Conservation (phyloP, 2,329 filamentous ascomycete species). For the Cordyceps pruinosa region DNA sequence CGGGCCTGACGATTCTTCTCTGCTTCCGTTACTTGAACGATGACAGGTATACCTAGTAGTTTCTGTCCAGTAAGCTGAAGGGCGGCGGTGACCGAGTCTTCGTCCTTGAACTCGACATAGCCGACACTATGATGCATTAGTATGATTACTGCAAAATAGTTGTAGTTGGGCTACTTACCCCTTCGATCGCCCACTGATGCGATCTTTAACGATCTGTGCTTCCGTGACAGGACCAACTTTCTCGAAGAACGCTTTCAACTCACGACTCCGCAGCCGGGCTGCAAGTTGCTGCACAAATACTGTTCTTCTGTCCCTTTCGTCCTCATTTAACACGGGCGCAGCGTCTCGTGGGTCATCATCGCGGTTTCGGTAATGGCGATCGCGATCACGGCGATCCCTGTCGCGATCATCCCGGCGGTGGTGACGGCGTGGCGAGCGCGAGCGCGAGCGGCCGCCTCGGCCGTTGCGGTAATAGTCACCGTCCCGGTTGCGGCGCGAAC, state of each 20-base stretch:
- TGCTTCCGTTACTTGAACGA: constrained; percentile 95
- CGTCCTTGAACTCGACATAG: constrained; percentile 97
- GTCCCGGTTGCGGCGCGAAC: constrained; percentile 65
- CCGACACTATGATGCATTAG: constrained; percentile 66
- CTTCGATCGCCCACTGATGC: constrained; percentile 94
- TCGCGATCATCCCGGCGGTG: constrained; percentile 50
- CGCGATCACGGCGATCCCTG: constrained; percentile 42
- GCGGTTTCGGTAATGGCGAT: constrained; percentile 44
- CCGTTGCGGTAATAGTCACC: constrained; percentile 61
- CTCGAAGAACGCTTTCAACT: constrained; percentile 92
- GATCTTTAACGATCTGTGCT: constrained; percentile 96
- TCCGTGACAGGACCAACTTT: constrained; percentile 92
- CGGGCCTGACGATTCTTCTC: constrained; percentile 98
- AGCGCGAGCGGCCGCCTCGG: constrained; percentile 53
- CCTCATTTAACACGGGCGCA: constrained; percentile 76
- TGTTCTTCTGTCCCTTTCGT: constrained; percentile 92
- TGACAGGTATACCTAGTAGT: constrained; percentile 96
- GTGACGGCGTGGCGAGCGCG: constrained; percentile 60
- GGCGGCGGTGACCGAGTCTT: constrained; percentile 87
- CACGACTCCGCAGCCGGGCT: constrained; percentile 82
- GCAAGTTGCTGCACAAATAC: constrained; percentile 98
- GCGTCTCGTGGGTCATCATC: constrained; percentile 44
- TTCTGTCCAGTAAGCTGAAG: constrained; percentile 98
- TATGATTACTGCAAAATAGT: constrained; percentile 9
- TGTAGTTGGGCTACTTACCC: constrained; percentile 55